Base-by-base conservation (phyloP, 2,329 filamentous ascomycete genomes). In the Zelopaecilomyces penicillatus region DNA sequence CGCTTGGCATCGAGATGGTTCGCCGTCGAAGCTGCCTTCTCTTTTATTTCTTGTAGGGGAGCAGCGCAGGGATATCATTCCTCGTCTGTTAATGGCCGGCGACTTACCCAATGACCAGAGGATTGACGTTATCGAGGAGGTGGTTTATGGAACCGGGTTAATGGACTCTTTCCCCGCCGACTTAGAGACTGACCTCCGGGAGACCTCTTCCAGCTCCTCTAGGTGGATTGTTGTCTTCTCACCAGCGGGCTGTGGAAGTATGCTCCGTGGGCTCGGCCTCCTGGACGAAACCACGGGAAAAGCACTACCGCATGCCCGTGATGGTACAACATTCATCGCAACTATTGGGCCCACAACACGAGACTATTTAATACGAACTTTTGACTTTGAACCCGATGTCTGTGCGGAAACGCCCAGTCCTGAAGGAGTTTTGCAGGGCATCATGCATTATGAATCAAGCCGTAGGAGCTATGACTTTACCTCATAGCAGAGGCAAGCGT, bases 301-400 rank as follows among this genome's bases (percentile, higher is more conserved):
- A 54, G 65, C 60, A 19, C 56, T 56, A 31, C 54, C 52, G 5
- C 55, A 42, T 9, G 50, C 47, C 4, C 50, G 57, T 30, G 58
- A 61, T 29, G 66, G 65, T 7, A 72, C 62, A 41, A 83, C 81
- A 1, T 80, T 77, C 50, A 71, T 97, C 49, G 87, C 84, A 10
- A 94, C 90, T 0, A 98, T 98, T 63, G 93, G 93, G 1, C 91
- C 93, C 9, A 98, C 93, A 12, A 98, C 93, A 8, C 75, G 83
- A 50, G 81, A 89, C 53, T 82, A 87, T 65, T 66, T 98, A 37
- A 61, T 69, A 11, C 68, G 71, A 19, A 74, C 71, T 1, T 87
- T 88, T 60, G 76, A 67, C 1, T 84, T 82, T 51, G 73, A 80
- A 54, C 80, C 87, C 1, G 82, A 91, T 59, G 84, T 86, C n/a